Percentiles rank a stretch among this genome's conserved stretches.
Evolutionary conservation across 1,284 basidiomycete genomes (phyloP).

Genomic region (Moesziomyces antarcticus): DNA sequence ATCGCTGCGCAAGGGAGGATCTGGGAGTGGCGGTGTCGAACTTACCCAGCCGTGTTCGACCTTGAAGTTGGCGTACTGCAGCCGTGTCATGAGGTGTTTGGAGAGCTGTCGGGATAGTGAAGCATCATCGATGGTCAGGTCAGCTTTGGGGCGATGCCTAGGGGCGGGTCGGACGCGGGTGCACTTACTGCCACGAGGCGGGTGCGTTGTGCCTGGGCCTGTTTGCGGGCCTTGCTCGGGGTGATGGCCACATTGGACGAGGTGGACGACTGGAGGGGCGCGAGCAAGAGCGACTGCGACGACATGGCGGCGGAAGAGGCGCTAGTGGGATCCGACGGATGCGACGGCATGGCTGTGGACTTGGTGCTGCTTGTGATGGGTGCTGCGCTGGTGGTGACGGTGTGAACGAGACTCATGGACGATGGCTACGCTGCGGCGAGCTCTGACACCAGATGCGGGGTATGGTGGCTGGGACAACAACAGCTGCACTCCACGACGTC

Average conservation of each 20-base stretch:
- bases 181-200: slow-evolving; percentile 43
- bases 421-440: not conserved
- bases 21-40: not conserved
- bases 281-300: slow-evolving; percentile 33
- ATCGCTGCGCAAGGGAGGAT: not conserved
- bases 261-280: slow-evolving; percentile 29
- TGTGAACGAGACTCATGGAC: slow-evolving; percentile 20
- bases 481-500: no score
- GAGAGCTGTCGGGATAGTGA: slow-evolving; percentile 37
- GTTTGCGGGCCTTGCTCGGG: slow-evolving; percentile 41
- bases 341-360: slow-evolving; percentile 33
- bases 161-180: no score
- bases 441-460: no score
- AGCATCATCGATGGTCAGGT: not conserved
- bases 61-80: slow-evolving; percentile 65
- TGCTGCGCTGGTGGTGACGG: slow-evolving; percentile 10
- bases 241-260: slow-evolving; percentile 40
- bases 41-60: slow-evolving; percentile 65
- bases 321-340: slow-evolving; percentile 13
- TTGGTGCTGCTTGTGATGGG: slow-evolving; percentile 10
- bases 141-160: not conserved
- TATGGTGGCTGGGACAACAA: no score
- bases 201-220: slow-evolving; percentile 48
- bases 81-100: slow-evolving; percentile 52
- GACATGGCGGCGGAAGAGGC: slow-evolving; percentile 21